Base-by-base conservation (phyloP, 192 early-diverging fungal species). In the Kappamyces sp. region DNA sequence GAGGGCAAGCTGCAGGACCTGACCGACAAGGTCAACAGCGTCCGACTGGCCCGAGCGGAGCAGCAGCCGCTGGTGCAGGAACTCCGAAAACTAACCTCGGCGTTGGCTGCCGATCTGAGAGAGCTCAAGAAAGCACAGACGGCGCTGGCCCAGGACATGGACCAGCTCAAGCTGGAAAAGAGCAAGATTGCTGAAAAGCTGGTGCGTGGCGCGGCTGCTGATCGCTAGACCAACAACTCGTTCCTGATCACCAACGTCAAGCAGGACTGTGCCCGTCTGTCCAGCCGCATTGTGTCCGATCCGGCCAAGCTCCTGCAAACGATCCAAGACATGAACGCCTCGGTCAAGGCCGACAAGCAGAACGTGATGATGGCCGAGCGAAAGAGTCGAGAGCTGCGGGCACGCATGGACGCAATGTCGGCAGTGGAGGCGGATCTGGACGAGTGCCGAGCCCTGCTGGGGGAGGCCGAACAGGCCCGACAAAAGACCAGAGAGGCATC, bases 281-380 rank as follows among this genome's bases (percentile, higher is more conserved):
- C 75, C 42, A 69, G 76, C 12, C 76, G 83, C 0, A 82, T 90
- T 23, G 86, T 90, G 39, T 79, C 83, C n/a, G 86, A 80, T 61
- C 88, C 88, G 1, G 88, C 86, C 64, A 83, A 84, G 67, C 70
- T 88, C 9, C 79, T 87, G 64, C 72, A 79, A 52, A 62, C 75
- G 2, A 66, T 89, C 31, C 43, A 51, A 2, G 84, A 89, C 53
- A 81, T 89, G 77, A 84, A 57, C 60, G 43, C 62, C 10, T 59
- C 58, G 5, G 68, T 83, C 2, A 40, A 46, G 1, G 58, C 57
- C 5, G 76, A 82, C 31, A 83, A 84, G 47, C 35, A 40, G 8
- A 72, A 73, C 41, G 42, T 82, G 2, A 54, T 65, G 1, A 34
- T 41, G 2, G 60, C 66, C 32, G 86, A 89, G 62, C 71, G 78